Conservation (phyloP, 257 asterid species). For the Scutellaria barbata region DNA sequence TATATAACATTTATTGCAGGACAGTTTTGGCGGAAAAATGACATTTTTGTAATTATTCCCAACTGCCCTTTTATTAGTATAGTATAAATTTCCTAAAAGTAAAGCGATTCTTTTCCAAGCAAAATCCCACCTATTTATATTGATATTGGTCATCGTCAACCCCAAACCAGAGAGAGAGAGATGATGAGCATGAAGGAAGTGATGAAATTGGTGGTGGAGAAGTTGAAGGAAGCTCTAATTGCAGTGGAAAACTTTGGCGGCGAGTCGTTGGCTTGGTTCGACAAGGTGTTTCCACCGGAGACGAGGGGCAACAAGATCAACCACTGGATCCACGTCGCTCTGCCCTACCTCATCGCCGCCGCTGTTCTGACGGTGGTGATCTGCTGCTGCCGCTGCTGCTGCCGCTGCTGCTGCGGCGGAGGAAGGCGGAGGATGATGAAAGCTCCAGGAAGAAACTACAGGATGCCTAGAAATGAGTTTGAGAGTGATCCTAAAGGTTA, state of each 20-base stretch:
- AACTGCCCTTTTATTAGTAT: too few species aligned
- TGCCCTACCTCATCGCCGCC: slow-evolving; percentile 35
- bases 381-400: slow-evolving; percentile 32
- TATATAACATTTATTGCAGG: too few species aligned
- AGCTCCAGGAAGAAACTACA: slow-evolving; percentile 45
- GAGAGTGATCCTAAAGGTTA: slow-evolving; percentile 39
- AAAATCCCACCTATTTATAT: too few species aligned
- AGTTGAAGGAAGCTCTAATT: slow-evolving; percentile 36
- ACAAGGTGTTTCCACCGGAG: slow-evolving; percentile 44
- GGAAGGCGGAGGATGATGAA: slow-evolving; percentile 45
- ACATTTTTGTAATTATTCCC: too few species aligned
- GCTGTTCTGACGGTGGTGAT: slow-evolving; percentile 25
- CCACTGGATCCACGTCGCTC: slow-evolving; percentile 35
- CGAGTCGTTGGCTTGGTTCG: slow-evolving; percentile 39
- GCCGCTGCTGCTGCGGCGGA: slow-evolving; percentile 25
- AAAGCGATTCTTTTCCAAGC: too few species aligned
- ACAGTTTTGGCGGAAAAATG: too few species aligned
- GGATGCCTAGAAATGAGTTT: slow-evolving; percentile 40
- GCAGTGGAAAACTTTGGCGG: slow-evolving; percentile 33
- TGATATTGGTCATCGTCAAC: too few species aligned
- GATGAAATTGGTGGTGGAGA: slow-evolving; percentile 37
- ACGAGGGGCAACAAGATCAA: slow-evolving; percentile 45
- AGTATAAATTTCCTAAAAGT: too few species aligned
- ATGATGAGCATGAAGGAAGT: slow-evolving; percentile 40
- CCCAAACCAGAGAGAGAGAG: background rate